phyloP scores from a whole-genome alignment of 2,329 filamentous ascomycete species.

The Fusarium humuli region DNA sequence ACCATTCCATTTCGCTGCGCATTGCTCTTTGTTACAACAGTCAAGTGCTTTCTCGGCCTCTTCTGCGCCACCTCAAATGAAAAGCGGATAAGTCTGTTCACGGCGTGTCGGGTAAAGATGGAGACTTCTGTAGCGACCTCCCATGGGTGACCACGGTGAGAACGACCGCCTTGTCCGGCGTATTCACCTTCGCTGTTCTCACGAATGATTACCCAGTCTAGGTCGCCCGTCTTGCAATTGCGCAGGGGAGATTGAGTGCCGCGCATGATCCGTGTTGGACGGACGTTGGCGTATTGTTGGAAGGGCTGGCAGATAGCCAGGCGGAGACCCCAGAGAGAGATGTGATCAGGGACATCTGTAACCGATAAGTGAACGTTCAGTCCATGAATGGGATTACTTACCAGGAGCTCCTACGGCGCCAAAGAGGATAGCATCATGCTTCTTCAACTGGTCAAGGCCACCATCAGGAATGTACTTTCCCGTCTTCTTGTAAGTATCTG shows the following conservation, averaged over 20 bases:
- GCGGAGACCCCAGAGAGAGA: conserved; percentile 73
- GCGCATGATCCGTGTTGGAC: conserved; percentile 70
- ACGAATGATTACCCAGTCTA: conserved; percentile 75
- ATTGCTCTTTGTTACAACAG: conserved; percentile 74
- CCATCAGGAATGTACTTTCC: conserved; percentile 63
- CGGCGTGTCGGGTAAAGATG: conserved; percentile 70
- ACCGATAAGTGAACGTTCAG: background rate
- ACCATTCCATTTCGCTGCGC: conserved; percentile 76
- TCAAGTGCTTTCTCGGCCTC: conserved; percentile 67
- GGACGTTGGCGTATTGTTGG: conserved; percentile 75
- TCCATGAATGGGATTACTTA: conserved; percentile 17
- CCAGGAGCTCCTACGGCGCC: conserved; percentile 71
- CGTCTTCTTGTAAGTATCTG: conserved; percentile 72
- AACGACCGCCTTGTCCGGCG: conserved; percentile 72
- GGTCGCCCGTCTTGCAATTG: conserved; percentile 63
- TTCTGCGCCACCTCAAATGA: conserved; percentile 70
- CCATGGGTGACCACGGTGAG: conserved; percentile 68
- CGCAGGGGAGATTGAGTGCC: conserved; percentile 68
- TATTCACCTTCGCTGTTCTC: conserved; percentile 77
- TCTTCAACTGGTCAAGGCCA: conserved; percentile 52
- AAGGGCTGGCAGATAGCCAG: conserved; percentile 73
- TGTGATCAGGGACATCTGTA: conserved; percentile 71
- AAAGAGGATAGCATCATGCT: conserved; percentile 71
- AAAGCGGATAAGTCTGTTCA: conserved; percentile 71
- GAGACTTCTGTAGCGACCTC: conserved; percentile 71